Evolutionary conservation across 2,329 filamentous ascomycete species (phyloP).

Genomic region (Fusarium redolens): DNA sequence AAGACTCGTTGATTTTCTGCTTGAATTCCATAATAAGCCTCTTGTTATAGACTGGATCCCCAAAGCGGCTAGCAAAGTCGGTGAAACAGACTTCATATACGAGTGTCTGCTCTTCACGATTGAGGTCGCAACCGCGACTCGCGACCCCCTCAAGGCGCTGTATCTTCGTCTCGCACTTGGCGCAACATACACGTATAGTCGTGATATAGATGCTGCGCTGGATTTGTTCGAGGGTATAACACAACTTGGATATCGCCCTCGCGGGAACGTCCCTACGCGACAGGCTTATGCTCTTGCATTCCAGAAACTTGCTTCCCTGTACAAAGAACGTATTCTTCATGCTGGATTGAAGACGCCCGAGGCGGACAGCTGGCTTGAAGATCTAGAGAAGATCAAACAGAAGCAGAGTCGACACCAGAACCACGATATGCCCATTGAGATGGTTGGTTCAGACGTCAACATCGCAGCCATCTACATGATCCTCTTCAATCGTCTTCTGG

Average conservation of each 20-base stretch:
- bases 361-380: conserved; percentile 48
- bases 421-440: conserved; percentile 53
- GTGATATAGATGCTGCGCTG: conserved; percentile 51
- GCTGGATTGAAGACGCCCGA: conserved; percentile 43
- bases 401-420: conserved; percentile 54
- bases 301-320: conserved; percentile 53
- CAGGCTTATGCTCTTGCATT: conserved; percentile 55
- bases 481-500: conserved; percentile 51
- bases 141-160: conserved; percentile 52
- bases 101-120: conserved; percentile 49
- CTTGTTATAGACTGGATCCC: conserved; percentile 55
- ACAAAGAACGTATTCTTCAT: conserved; percentile 50
- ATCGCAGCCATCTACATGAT: conserved; percentile 55
- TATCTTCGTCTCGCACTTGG: conserved; percentile 54
- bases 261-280: conserved; percentile 54
- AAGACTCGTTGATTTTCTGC: conserved; percentile 51
- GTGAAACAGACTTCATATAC: conserved; percentile 47
- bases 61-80: conserved; percentile 52
- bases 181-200: conserved; percentile 50
- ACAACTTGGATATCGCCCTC: conserved; percentile 52
- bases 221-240: conserved; percentile 52
- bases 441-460: conserved; percentile 57
- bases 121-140: conserved; percentile 47
- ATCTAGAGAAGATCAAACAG: conserved; percentile 50
- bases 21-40: conserved; percentile 50